These are phyloP conservation scores for Tulasnella sp. DNA, from an alignment of 768 basidiomycete genomes.

Conservation along the genomic window DNA sequence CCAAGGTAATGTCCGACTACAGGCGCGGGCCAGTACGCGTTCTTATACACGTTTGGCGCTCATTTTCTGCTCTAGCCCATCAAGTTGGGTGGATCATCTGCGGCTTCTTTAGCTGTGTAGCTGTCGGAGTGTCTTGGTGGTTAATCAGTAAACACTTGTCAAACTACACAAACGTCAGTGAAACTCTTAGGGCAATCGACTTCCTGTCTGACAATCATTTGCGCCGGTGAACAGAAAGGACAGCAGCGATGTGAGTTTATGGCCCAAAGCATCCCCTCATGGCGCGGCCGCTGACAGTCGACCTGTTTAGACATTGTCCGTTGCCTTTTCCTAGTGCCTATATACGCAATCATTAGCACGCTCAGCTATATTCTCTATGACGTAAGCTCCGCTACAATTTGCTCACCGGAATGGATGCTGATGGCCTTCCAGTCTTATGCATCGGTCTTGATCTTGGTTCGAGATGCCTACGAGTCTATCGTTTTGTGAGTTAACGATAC, in stretches of 20 bases:
- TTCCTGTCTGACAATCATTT: no score
- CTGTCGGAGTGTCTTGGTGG: slow-evolving; percentile 54
- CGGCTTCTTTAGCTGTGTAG: slow-evolving; percentile 45
- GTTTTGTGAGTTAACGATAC: slow-evolving; percentile 38
- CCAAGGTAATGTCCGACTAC: slow-evolving; percentile 37
- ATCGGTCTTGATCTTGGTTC: slow-evolving; percentile 53
- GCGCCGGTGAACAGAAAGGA: slow-evolving; percentile 36
- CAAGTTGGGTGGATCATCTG: slow-evolving; percentile 62
- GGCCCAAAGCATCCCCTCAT: neutral
- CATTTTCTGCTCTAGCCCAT: neutral
- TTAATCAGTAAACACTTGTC: slow-evolving; percentile 59
- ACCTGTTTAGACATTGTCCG: slow-evolving; percentile 51
- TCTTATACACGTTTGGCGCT: neutral
- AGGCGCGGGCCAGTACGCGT: neutral
- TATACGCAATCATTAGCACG: slow-evolving; percentile 58
- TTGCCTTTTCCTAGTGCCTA: slow-evolving; percentile 65
- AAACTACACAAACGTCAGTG: slow-evolving; percentile 60
- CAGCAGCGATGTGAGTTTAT: slow-evolving; percentile 50
- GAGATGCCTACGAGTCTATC: slow-evolving; percentile 67
- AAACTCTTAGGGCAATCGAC: neutral
- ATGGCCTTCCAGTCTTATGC: slow-evolving; percentile 42
- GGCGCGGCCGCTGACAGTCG: slow-evolving; percentile 5
- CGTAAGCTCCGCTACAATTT: slow-evolving; percentile 26
- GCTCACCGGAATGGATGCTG: neutral
- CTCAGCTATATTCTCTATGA: slow-evolving; percentile 59